Evolutionary conservation across 2,329 filamentous ascomycete species (phyloP), one percentile per base, ranked within the genome.

Genomic region (Tolypocladium capitatum): DNA sequence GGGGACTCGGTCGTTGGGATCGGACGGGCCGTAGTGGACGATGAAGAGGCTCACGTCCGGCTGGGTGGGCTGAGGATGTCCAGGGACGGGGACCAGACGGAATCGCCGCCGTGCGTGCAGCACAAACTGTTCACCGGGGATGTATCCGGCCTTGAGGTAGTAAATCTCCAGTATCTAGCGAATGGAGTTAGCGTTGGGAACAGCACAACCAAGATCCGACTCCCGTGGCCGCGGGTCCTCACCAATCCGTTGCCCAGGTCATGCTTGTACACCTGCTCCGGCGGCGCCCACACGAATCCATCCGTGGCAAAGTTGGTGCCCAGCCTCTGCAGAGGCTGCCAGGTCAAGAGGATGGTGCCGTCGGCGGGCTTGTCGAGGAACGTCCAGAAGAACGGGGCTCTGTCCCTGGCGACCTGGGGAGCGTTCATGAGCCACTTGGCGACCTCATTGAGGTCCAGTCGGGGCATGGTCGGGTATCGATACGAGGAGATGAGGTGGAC

Each of bases 311-410:
- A 94, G 57, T 81, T 83, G 2, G 77, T 81, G 4, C 78, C 80
- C 48, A 86, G 66, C 49, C 82, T 78, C 57, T 82, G 76, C 46
- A 84, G 72, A 2, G 91, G 85, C 63, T 96, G 89, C 91, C 91
- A 97, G 46, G 85, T 84, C 53, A 97, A 73, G 61, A 92, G 78
- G 41, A 95, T 77, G 9, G 83, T 84, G 48, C 89, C 89, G 65
- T 94, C 87, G 46, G 75, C 75, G 11, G 91, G 91, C 46, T 81
- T 78, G 57, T 92, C 81, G 48, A 97, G 78, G 64, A 91, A 95
- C 42, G 85, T 90, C 91, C 91, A 98, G 67, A 84, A 86, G 75
- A 98, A 90, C 3, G 91, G 80, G 44, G 89, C 83, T 53, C 82
- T 74, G 60, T 94, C 84, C 64, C 87, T 86, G 56, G 90, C 84